Conservation (phyloP, 805 yeast species). For the Teunomyces barrocoloradensis region DNA sequence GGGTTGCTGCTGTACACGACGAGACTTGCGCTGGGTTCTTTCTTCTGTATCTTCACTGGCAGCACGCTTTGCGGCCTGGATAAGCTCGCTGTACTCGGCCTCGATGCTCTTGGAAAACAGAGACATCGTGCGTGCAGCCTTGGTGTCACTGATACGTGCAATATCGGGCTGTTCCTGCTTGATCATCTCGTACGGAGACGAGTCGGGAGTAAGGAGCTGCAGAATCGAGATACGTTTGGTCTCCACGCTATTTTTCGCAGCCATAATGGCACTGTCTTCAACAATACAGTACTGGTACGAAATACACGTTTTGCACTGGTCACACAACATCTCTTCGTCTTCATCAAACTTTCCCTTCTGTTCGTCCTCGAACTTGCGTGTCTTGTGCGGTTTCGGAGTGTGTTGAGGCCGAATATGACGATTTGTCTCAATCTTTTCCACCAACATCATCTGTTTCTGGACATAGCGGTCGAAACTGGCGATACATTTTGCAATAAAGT, state of each 20-base stretch:
- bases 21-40: conserved; percentile 9
- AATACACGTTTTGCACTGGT: conserved; percentile 47
- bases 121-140: conserved; percentile 4
- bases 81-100: conserved; percentile 18
- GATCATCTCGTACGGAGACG: conserved; percentile 29
- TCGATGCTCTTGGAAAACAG: conserved; percentile 9
- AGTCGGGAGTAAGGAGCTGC: conserved; percentile 37
- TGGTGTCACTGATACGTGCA: background rate
- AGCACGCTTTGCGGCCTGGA: conserved; percentile 15
- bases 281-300: conserved; percentile 48
- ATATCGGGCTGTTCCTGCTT: background rate
- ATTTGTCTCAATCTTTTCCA: conserved; percentile 17
- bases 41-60: conserved; percentile 8
- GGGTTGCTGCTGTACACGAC: conserved; percentile 14
- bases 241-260: background rate
- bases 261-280: background rate
- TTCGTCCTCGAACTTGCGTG: conserved; percentile 18
- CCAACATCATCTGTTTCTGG: conserved; percentile 16
- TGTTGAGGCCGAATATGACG: conserved; percentile 10
- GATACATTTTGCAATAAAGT: conserved; percentile 26
- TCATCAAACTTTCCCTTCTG: conserved; percentile 16
- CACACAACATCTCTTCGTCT: conserved; percentile 47
- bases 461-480: conserved; percentile 25
- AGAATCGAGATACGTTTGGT: conserved; percentile 13
- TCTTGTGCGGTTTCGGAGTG: conserved; percentile 11